Conservation (phyloP, 352 stramenopile species). For the Pythium rhizo-oryzae region DNA sequence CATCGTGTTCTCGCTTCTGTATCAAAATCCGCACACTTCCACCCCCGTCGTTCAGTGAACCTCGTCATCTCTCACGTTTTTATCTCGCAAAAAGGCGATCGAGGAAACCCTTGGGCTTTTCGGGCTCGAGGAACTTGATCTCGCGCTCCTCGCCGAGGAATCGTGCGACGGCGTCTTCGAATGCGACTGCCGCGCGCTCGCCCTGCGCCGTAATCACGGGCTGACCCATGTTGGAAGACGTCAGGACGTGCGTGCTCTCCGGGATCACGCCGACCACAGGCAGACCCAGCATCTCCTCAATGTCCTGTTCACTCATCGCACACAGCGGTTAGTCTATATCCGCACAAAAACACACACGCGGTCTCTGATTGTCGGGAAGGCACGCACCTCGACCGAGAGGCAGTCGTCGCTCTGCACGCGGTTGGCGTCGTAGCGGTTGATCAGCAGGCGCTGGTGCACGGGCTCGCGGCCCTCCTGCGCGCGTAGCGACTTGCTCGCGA, state of each 20-base stretch:
- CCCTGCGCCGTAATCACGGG: constrained; percentile 85
- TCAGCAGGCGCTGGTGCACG: constrained; percentile 85
- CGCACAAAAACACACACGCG: neutral
- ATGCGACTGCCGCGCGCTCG: constrained; percentile 78
- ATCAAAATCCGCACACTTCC: neutral
- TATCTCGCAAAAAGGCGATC: constrained; percentile 66
- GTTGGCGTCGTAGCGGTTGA: constrained; percentile 92
- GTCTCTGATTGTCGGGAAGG: neutral
- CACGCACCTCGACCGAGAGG: constrained; percentile 77
- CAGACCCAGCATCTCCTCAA: constrained; percentile 93
- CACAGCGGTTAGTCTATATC: neutral
- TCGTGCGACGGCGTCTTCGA: constrained; percentile 90
- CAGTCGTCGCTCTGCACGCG: constrained; percentile 90
- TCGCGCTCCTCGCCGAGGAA: constrained; percentile 89
- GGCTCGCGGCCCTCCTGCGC: constrained; percentile 76
- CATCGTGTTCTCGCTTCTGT: neutral
- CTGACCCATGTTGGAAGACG: constrained; percentile 93
- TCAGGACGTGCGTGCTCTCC: constrained; percentile 89
- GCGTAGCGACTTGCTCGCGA: constrained; percentile 86
- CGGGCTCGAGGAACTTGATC: constrained; percentile 87
- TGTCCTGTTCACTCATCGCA: constrained; percentile 55
- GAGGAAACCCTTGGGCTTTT: constrained; percentile 82
- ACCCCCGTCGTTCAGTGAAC: neutral
- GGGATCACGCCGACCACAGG: constrained; percentile 91
- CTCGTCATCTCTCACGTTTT: constrained; percentile 5